A percentile compares a stretch with the other conserved stretches of the same genome.
Evolutionary conservation across 257 asterid species (phyloP).

Genomic region (Ophiorrhiza pumila): DNA sequence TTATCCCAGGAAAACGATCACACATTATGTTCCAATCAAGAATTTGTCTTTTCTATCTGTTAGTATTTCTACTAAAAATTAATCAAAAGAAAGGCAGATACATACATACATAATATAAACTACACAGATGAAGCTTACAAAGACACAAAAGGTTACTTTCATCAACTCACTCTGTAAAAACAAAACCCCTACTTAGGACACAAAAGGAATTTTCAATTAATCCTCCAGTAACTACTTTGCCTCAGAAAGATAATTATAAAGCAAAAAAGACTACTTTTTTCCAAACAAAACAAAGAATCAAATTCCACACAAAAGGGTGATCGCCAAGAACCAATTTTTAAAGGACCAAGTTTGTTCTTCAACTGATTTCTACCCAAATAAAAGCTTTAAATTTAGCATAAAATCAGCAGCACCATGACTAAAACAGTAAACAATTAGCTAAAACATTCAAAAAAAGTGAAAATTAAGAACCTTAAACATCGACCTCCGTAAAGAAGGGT

Average conservation of each 20-base stretch:
- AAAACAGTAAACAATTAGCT: background rate
- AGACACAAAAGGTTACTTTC: background rate
- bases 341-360: background rate
- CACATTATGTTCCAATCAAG: background rate
- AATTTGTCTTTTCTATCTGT: too few species aligned
- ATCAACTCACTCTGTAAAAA: too few species aligned
- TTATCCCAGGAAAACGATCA: background rate
- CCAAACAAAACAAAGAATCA: background rate
- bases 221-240: too few species aligned
- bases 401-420: background rate
- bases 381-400: background rate
- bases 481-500: slow-evolving; percentile 14
- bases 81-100: background rate
- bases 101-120: too few species aligned
- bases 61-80: too few species aligned
- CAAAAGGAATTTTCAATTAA: too few species aligned
- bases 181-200: too few species aligned
- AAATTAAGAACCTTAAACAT: slow-evolving; percentile 9
- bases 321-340: background rate
- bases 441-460: background rate
- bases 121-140: background rate
- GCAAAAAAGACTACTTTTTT: background rate
- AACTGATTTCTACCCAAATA: background rate
- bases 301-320: background rate
- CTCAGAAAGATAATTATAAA: background rate